These are phyloP conservation scores for Elsinoe fawcettii DNA, from an alignment of 2,329 filamentous ascomycete species.

Conservation along the genomic window DNA sequence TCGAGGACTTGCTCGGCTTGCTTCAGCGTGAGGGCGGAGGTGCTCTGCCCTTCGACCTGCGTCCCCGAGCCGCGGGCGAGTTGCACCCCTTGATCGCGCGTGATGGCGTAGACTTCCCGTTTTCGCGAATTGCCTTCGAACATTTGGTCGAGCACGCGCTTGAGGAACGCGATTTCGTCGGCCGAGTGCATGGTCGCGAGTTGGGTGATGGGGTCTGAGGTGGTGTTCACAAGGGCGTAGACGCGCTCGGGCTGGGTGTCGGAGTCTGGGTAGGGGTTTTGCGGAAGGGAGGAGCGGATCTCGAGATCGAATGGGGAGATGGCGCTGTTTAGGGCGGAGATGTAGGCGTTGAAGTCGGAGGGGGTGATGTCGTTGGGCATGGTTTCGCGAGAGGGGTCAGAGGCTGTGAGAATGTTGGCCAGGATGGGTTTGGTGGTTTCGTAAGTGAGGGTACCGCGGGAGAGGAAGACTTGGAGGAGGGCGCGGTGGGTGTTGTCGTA, in stretches of 20 bases:
- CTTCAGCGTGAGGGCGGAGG: conserved; percentile 56
- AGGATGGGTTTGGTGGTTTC: conserved; percentile 65
- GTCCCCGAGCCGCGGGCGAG: conserved; percentile 41
- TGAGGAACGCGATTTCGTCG: conserved; percentile 85
- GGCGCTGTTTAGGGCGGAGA: conserved; percentile 61
- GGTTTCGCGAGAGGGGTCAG: conserved; percentile 39
- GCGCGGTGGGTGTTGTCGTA: conserved; percentile 69
- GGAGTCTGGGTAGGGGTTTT: conserved; percentile 18
- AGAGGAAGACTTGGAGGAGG: conserved; percentile 82
- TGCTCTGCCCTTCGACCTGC: conserved; percentile 20
- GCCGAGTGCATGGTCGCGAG: conserved; percentile 71
- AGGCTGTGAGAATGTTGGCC: conserved; percentile 63
- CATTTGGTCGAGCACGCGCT: conserved; percentile 80
- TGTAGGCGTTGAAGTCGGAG: conserved; percentile 59
- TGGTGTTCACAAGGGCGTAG: conserved; percentile 80
- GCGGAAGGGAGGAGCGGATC: conserved; percentile 67
- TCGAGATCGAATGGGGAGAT: conserved; percentile 80
- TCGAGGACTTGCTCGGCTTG: conserved; percentile 69
- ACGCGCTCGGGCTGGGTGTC: conserved; percentile 43
- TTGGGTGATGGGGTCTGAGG: conserved; percentile 76
- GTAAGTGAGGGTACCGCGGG: conserved; percentile 68
- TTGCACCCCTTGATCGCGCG: conserved; percentile 68
- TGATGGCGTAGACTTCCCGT: conserved; percentile 78
- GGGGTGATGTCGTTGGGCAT: conserved; percentile 57
- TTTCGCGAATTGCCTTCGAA: conserved; percentile 80